Evolutionary conservation across 1,284 basidiomycete genomes (phyloP).

Genomic region (Rhodofomes roseus): DNA sequence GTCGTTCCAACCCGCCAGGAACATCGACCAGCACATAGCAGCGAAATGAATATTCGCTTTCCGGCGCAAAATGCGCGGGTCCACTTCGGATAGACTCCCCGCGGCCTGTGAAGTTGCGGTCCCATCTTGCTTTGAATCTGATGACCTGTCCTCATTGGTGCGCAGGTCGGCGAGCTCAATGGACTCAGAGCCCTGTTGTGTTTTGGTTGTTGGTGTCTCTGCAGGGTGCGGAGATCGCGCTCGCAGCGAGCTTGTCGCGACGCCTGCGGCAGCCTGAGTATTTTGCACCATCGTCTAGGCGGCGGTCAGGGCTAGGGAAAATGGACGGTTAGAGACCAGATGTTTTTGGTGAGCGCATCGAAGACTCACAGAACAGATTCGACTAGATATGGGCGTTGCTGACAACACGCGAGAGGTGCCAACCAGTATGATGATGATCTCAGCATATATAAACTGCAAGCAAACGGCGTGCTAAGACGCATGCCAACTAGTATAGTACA

Average conservation of each 20-base stretch:
- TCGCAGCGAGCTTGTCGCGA: slow-evolving; percentile 7
- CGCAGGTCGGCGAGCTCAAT: neutral
- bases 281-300: too few species aligned
- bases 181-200: slow-evolving; percentile 1
- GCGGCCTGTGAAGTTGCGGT: neutral
- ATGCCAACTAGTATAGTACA: too few species aligned
- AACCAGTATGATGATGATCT: too few species aligned
- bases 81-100: slow-evolving; percentile 3
- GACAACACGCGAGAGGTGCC: too few species aligned
- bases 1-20: slow-evolving; percentile 60
- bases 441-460: too few species aligned
- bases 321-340: too few species aligned
- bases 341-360: too few species aligned
- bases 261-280: too few species aligned
- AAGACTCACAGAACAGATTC: too few species aligned
- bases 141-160: neutral
- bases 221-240: slow-evolving; percentile 13
- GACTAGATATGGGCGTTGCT: too few species aligned
- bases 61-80: slow-evolving; percentile 1
- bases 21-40: slow-evolving; percentile 37
- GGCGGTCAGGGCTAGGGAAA: too few species aligned
- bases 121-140: neutral
- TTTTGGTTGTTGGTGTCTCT: slow-evolving; percentile 6
- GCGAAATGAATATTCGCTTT: slow-evolving; percentile 33
- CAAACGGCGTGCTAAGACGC: too few species aligned